Evolutionary conservation across 2,329 filamentous ascomycete genomes (phyloP).

Genomic region (Hymenoscyphus repandus): DNA sequence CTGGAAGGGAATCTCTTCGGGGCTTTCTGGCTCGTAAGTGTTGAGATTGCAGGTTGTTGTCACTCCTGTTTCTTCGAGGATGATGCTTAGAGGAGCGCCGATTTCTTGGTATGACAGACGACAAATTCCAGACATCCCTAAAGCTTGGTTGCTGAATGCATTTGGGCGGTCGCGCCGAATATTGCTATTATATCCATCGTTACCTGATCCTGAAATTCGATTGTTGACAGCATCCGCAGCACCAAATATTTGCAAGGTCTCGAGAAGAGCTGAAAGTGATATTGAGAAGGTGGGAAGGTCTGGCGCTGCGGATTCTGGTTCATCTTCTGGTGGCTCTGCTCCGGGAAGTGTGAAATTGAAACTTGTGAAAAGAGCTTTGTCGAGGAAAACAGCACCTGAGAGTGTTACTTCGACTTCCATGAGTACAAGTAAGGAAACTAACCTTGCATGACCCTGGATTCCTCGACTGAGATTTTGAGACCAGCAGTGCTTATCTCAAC

Average conservation of each 20-base stretch:
- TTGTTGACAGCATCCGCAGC: constrained; percentile 61
- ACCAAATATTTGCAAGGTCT: constrained; percentile 93
- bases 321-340: constrained; percentile 33
- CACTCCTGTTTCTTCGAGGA: constrained; percentile 79
- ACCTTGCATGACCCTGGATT: constrained; percentile 90
- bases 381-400: constrained; percentile 72
- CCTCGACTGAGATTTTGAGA: constrained; percentile 81
- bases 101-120: constrained; percentile 70
- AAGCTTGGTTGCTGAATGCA: constrained; percentile 76
- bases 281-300: constrained; percentile 73
- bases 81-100: constrained; percentile 76
- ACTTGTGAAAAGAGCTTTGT: constrained; percentile 81
- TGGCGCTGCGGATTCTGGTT: constrained; percentile 34
- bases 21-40: constrained; percentile 73
- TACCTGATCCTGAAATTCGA: constrained; percentile 52
- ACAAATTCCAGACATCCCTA: constrained; percentile 82
- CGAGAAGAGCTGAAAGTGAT: constrained; percentile 78
- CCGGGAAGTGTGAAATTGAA: constrained; percentile 62
- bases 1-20: constrained; percentile 83
- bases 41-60: constrained; percentile 86
- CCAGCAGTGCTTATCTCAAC: constrained; percentile 81
- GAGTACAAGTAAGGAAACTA: constrained; percentile 25
- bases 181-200: constrained; percentile 57
- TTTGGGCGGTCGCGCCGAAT: constrained; percentile 58
- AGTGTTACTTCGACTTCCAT: constrained; percentile 16